A percentile compares a stretch with the other conserved stretches of the same genome.
Evolutionary conservation across 208 protist genomes (phyloP).

Genomic region (Acanthamoeba healyi): DNA sequence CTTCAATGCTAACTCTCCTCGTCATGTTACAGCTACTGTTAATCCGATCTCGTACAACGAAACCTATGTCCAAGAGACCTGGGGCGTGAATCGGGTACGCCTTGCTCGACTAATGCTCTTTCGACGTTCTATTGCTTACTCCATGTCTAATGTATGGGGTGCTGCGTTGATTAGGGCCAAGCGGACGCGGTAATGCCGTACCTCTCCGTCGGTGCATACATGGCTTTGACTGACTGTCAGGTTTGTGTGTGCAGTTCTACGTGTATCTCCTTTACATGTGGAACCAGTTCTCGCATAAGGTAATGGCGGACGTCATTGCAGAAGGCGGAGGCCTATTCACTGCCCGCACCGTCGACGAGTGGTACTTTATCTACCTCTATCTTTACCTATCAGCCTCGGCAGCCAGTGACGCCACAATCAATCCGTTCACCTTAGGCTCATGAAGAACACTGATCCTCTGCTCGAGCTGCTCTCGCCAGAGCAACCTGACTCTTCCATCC

Average conservation of each 20-base stretch:
- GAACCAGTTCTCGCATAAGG: not conserved
- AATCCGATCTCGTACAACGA: conserved; percentile 38
- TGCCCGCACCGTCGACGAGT: conserved; percentile 42
- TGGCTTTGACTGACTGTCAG: not conserved
- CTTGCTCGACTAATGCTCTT: not conserved
- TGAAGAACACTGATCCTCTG: conserved; percentile 18
- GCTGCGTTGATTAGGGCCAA: not conserved
- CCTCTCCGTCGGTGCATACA: not conserved
- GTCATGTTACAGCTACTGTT: not conserved
- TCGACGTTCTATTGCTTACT: not conserved
- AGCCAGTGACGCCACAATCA: not conserved
- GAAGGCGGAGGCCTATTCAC: conserved; percentile 48
- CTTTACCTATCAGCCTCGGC: not conserved
- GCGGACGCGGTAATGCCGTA: conserved; percentile 16
- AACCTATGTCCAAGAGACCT: conserved; percentile 24
- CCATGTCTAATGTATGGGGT: too few species aligned
- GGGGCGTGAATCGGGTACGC: conserved; percentile 13
- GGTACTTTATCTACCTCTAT: not conserved
- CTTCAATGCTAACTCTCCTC: not conserved
- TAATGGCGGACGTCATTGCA: conserved; percentile 50
- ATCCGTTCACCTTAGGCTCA: not conserved
- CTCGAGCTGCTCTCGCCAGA: conserved; percentile 15
- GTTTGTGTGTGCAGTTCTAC: conserved; percentile 47
- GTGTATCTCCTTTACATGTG: conserved; percentile 12
- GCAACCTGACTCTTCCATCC: not conserved